Percentiles rank a stretch among this genome's conserved stretches.
These are phyloP conservation scores for Didymella segeticola DNA, from an alignment of 2,329 filamentous ascomycete species.

Conservation along the genomic window DNA sequence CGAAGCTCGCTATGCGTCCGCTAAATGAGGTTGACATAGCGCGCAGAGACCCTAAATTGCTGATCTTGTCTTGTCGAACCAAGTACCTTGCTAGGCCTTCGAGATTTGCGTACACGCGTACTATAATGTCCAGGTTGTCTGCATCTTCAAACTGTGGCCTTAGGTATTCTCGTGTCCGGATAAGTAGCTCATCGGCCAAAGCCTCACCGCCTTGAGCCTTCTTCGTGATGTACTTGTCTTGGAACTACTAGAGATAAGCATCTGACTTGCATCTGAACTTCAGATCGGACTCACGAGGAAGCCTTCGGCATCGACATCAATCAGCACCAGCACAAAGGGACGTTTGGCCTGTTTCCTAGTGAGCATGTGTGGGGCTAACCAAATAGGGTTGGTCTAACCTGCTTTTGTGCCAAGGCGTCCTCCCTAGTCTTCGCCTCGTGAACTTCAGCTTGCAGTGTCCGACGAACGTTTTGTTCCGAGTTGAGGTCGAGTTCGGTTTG, in stretches of 20 bases:
- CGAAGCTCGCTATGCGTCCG: conserved; percentile 46
- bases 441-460: conserved; percentile 45
- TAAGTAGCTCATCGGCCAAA: conserved; percentile 45
- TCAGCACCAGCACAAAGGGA: conserved; percentile 45
- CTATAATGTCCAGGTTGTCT: conserved; percentile 44
- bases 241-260: conserved; percentile 34
- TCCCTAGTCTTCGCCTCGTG: conserved; percentile 37
- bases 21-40: conserved; percentile 47
- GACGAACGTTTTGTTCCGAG: conserved; percentile 48
- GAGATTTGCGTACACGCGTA: conserved; percentile 46
- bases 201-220: conserved; percentile 45
- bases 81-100: conserved; percentile 48
- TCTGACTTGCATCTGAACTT: background rate
- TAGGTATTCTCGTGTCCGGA: conserved; percentile 44
- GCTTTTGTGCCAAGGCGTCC: conserved; percentile 38
- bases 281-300: conserved; percentile 35
- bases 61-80: conserved; percentile 44
- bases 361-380: conserved; percentile 7
- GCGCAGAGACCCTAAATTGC: conserved; percentile 45
- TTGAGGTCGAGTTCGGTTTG: conserved; percentile 48
- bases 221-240: conserved; percentile 47
- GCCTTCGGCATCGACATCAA: conserved; percentile 48
- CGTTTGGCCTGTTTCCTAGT: conserved; percentile 36
- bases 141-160: conserved; percentile 45
- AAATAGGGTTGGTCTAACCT: conserved; percentile 27